Conservation (phyloP, 2,329 filamentous ascomycete species). For the Magnaporthiopsis incrustans region DNA sequence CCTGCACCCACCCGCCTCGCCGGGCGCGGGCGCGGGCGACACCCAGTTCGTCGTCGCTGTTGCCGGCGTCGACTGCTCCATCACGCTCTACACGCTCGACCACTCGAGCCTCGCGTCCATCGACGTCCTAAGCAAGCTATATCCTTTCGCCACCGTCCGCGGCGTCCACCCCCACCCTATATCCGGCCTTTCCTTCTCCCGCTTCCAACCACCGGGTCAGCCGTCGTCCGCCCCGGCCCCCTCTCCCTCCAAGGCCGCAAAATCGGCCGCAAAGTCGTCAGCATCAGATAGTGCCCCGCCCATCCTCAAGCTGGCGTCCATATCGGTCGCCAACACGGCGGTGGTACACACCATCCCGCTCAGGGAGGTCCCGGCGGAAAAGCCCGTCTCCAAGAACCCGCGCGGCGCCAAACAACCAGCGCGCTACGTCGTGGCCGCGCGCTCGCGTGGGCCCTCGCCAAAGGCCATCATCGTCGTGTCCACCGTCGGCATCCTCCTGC, state of each 20-base stretch:
- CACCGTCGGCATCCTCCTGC: constrained; percentile 48
- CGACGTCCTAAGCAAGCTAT: constrained; percentile 43
- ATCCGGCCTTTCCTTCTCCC: constrained; percentile 50
- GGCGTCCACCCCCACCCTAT: constrained; percentile 50
- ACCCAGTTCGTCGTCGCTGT: constrained; percentile 76
- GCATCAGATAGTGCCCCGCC: constrained; percentile 23
- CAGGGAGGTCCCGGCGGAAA: constrained; percentile 27
- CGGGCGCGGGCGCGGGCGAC: constrained; percentile 42
- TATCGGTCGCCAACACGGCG: constrained; percentile 71
- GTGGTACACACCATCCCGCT: constrained; percentile 75
- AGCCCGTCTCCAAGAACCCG: neutral
- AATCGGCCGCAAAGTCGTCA: neutral
- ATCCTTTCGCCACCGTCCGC: constrained; percentile 42
- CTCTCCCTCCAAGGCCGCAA: constrained; percentile 11
- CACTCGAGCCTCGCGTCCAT: constrained; percentile 39
- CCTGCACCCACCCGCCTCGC: constrained; percentile 47
- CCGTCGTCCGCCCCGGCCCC: neutral
- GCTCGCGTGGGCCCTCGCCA: constrained; percentile 44
- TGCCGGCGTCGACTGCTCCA: constrained; percentile 70
- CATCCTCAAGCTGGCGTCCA: constrained; percentile 70
- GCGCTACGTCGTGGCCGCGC: constrained; percentile 62
- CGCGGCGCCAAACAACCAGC: constrained; percentile 32
- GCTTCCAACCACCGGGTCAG: constrained; percentile 39
- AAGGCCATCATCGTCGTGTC: constrained; percentile 44
- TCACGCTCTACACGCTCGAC: constrained; percentile 71